A percentile compares a stretch with the other conserved stretches of the same genome.
These are phyloP conservation scores for Sporothrix protearum DNA, from an alignment of 2,329 filamentous ascomycete species.

Conservation along the genomic window DNA sequence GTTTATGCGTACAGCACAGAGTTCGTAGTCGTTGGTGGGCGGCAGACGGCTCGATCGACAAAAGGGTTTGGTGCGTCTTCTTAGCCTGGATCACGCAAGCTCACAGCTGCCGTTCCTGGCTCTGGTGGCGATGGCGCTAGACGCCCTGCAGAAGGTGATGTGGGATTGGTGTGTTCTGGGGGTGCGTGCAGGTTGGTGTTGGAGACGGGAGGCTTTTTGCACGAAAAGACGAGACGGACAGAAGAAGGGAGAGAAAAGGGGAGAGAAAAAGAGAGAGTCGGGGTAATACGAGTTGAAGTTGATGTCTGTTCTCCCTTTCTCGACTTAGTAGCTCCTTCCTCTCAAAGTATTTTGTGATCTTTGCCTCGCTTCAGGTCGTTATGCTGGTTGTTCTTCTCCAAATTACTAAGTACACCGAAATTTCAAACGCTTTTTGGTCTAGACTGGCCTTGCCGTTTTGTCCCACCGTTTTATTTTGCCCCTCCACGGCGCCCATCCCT, in stretches of 20 bases:
- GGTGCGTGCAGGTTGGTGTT: not conserved
- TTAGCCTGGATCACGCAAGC: slow-evolving; percentile 27
- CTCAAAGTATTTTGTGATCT: not conserved
- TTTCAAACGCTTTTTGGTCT: not conserved
- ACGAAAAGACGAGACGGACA: not conserved
- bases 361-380: not conserved
- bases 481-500: not conserved
- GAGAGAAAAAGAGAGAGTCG: not conserved
- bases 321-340: not conserved
- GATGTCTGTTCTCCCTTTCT: not conserved
- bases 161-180: not conserved
- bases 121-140: slow-evolving; percentile 14
- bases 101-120: slow-evolving; percentile 9
- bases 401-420: not conserved
- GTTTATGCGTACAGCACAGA: too few species aligned
- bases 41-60: not conserved
- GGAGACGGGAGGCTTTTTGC: not conserved
- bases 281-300: not conserved
- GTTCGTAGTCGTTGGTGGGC: not conserved
- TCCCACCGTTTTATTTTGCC: not conserved
- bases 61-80: slow-evolving; percentile 18
- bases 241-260: not conserved
- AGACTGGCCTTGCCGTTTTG: not conserved
- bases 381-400: not conserved
- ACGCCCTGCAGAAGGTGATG: slow-evolving; percentile 12